phyloP scores from a whole-genome alignment of 108 stramenopile genomes.

The Phaeodactylum tricornutum region DNA sequence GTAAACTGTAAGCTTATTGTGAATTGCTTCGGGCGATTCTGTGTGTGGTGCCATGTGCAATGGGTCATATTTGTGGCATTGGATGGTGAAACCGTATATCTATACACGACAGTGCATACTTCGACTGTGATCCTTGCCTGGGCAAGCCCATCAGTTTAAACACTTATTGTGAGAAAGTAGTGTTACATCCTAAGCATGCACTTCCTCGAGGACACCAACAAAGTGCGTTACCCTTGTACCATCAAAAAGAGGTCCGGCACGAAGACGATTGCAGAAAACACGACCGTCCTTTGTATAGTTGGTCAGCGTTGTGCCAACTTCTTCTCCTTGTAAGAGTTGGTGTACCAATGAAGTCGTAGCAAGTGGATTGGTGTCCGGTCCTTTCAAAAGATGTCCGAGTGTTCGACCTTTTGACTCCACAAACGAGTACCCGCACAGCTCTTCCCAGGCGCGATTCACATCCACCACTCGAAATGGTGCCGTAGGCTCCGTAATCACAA shows the following conservation, averaged over 20 bases:
- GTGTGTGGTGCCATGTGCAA: too few relatives aligned
- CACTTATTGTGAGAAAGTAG: too few relatives aligned
- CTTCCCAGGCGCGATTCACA: slow-evolving; percentile 68
- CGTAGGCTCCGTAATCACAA: slow-evolving; percentile 53
- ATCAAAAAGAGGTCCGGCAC: slow-evolving; percentile 51
- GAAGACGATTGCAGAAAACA: slow-evolving; percentile 52
- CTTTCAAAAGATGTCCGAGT: slow-evolving; percentile 41
- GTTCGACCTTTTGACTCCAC: slow-evolving; percentile 47
- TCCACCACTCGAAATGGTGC: slow-evolving; percentile 51
- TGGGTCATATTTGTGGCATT: too few relatives aligned
- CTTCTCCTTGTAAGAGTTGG: slow-evolving; percentile 42
- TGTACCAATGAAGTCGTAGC: slow-evolving; percentile 42
- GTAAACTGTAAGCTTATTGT: too few relatives aligned
- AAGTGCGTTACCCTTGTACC: slow-evolving; percentile 44
- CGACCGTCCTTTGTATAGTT: slow-evolving; percentile 65
- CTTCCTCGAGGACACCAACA: slow-evolving; percentile 67
- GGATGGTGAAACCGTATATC: too few relatives aligned
- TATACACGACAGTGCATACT: too few relatives aligned
- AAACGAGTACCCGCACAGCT: slow-evolving; percentile 52
- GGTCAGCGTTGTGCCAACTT: slow-evolving; percentile 50
- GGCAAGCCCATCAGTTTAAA: too few relatives aligned
- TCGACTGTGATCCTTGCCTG: too few relatives aligned
- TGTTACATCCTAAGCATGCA: too few relatives aligned
- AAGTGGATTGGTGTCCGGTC: slow-evolving; percentile 46
- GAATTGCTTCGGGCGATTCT: too few relatives aligned